Evolutionary conservation across 352 stramenopile genomes (phyloP), one percentile per base, ranked within the genome.

Genomic region (Pythium pyrilobum): DNA sequence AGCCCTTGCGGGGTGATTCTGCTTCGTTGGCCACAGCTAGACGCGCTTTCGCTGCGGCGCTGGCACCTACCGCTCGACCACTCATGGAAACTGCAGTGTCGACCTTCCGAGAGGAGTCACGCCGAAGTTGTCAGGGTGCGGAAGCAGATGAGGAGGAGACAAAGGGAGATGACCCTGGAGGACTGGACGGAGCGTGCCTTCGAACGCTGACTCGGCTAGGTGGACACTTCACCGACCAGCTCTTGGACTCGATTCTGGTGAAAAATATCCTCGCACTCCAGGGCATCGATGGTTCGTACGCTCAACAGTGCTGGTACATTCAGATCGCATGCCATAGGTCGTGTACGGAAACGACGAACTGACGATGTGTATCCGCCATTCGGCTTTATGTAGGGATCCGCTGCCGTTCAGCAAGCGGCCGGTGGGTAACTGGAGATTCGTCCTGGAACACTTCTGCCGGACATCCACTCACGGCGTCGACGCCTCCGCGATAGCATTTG

Each of bases 231-330:
- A 40, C 55, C 2, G 62, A 65, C 24, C 50, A 56, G 6, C 28
- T 65, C 21, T 42, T 69, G 3, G 52, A 64, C 9, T 64, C 62
- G 25, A 47, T 69, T n/a, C 27, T 69, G 1, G 37, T 37, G 13
- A 65, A 59, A 20, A 61, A 62, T 34, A 27, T 42, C 2, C 11
- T 52, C 20, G 57, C 46, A 2, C 62, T 69, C 4, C 62, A 69
- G 34, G 62, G 62, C 16, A 16, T 62, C 5, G 56, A 65, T 24
- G 39, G 32, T 5, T 65, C 62, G 15, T 69, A 62, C 16, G 32
- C 64, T 2, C 64, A 71, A 31, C 59, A 68, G 34, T 67, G 42
- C 48, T 71, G 64, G 64, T 71, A 62, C 28, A 39, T 45, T 23
- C 8, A 3, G n/a, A 24, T 28, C n/a, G n/a, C n/a, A n/a, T n/a